phyloP scores from a whole-genome alignment of 768 basidiomycete genomes.

The Trametes gibbosa region DNA sequence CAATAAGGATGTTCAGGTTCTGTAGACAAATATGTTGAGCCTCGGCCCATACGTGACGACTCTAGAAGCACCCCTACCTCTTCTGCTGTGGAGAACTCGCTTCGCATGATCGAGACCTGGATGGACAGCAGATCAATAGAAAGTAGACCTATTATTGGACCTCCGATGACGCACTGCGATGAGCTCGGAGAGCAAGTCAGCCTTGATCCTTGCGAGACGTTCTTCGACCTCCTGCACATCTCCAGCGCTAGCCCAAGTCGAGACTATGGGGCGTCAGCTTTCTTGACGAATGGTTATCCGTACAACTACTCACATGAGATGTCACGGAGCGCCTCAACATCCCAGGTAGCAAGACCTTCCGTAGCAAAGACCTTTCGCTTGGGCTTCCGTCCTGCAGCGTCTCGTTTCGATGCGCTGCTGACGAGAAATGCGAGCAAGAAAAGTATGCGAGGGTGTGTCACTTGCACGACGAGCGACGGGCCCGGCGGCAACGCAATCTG shows the following conservation, averaged over 20 bases:
- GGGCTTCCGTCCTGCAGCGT: conserved; percentile 71
- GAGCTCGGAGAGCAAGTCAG: conserved; percentile 70
- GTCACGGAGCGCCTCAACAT: conserved; percentile 45
- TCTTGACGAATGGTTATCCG: not conserved
- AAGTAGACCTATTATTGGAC: not conserved
- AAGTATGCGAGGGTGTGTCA: conserved; percentile 66
- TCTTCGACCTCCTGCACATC: conserved; percentile 50
- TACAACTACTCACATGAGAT: conserved; percentile 35
- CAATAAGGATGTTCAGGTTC: conserved; percentile 49
- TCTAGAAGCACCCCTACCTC: conserved; percentile 38
- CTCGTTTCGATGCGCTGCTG: conserved; percentile 64
- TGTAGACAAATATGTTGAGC: conserved; percentile 9
- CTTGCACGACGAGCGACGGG: conserved; percentile 50
- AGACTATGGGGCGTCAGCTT: conserved; percentile 37
- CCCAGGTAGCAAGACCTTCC: conserved; percentile 55
- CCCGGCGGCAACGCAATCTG: conserved; percentile 34
- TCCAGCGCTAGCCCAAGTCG: conserved; percentile 49
- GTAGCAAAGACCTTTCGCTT: conserved; percentile 67
- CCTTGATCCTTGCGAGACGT: conserved; percentile 59
- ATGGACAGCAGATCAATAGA: not conserved
- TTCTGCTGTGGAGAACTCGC: conserved; percentile 65
- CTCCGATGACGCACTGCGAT: conserved; percentile 46
- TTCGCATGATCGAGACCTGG: conserved; percentile 64
- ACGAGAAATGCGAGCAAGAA: conserved; percentile 66
- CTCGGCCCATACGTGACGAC: not conserved